Evolutionary conservation across 2,329 filamentous ascomycete species (phyloP).

Genomic region (Curvularia verruculosa): DNA sequence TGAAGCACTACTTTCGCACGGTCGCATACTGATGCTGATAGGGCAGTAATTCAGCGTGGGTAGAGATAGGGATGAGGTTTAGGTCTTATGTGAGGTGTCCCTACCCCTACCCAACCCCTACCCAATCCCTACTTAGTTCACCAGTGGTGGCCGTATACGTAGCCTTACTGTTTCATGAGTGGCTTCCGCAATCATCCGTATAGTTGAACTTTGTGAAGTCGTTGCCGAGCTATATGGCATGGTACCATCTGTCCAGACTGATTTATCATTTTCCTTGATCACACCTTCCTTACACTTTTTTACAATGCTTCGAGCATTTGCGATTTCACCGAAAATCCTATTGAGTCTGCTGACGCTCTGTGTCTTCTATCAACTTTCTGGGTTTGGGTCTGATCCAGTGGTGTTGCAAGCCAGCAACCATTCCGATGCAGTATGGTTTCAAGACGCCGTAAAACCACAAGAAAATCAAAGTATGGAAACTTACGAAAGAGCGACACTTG

Average conservation of each 20-base stretch:
- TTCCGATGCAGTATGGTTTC: conserved; percentile 10
- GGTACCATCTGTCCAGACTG: too few species aligned
- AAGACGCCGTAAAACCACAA: conserved; percentile 8
- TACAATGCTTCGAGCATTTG: neutral
- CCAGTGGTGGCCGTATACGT: neutral
- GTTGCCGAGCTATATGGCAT: too few species aligned
- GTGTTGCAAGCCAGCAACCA: conserved; percentile 3
- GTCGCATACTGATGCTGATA: neutral
- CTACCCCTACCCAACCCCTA: too few species aligned
- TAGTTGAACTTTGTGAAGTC: too few species aligned
- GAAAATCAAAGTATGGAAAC: neutral
- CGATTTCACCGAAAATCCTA: conserved; percentile 6
- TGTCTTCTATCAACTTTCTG: conserved; percentile 15
- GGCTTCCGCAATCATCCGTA: too few species aligned
- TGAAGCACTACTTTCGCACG: neutral
- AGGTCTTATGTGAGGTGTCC: too few species aligned
- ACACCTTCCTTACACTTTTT: too few species aligned
- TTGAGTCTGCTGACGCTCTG: conserved; percentile 7
- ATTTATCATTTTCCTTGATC: too few species aligned
- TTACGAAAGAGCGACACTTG: neutral
- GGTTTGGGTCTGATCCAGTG: neutral
- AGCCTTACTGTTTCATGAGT: too few species aligned
- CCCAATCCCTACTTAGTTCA: neutral
- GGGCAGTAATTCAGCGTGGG: neutral
- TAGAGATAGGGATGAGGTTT: too few species aligned